Percentiles rank a stretch among this genome's conserved stretches.
Evolutionary conservation across 257 asterid species (phyloP).

Genomic region (Nicotiana attenuata): DNA sequence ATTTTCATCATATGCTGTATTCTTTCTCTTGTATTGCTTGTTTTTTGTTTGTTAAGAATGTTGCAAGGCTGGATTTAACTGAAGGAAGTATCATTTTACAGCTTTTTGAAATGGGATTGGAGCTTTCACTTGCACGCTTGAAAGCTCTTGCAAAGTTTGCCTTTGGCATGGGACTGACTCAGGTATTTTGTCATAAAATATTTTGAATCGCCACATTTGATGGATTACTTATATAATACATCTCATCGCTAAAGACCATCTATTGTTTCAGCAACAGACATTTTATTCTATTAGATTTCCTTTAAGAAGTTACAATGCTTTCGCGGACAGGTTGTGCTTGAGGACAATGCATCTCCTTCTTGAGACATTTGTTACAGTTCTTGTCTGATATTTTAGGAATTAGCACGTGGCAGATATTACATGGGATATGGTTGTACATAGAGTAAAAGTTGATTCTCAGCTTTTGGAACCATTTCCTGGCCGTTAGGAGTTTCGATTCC

Average conservation of each 20-base stretch:
- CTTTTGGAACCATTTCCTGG: constrained; percentile 4
- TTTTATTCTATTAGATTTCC: background rate
- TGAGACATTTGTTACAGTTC: background rate
- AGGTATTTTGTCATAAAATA: constrained; percentile 44
- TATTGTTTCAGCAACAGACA: background rate
- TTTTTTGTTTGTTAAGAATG: background rate
- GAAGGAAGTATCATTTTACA: constrained; percentile 39
- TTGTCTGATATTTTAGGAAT: background rate
- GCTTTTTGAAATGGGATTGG: constrained; percentile 99
- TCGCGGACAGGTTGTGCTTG: background rate
- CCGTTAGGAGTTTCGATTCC: background rate
- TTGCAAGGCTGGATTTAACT: constrained; percentile 19
- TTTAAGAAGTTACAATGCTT: background rate
- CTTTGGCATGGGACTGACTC: constrained; percentile 90
- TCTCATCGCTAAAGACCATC: background rate
- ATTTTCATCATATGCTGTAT: background rate
- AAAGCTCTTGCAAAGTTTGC: constrained; percentile 97
- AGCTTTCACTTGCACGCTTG: constrained; percentile 93
- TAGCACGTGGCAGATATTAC: background rate
- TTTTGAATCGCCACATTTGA: background rate
- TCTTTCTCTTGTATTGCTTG: background rate
- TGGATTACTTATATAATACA: background rate
- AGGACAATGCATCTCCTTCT: background rate
- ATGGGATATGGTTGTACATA: background rate
- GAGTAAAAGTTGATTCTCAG: background rate